Base-by-base conservation (phyloP, 2,329 filamentous ascomycete genomes). In the Tolypocladium guangdongense region DNA sequence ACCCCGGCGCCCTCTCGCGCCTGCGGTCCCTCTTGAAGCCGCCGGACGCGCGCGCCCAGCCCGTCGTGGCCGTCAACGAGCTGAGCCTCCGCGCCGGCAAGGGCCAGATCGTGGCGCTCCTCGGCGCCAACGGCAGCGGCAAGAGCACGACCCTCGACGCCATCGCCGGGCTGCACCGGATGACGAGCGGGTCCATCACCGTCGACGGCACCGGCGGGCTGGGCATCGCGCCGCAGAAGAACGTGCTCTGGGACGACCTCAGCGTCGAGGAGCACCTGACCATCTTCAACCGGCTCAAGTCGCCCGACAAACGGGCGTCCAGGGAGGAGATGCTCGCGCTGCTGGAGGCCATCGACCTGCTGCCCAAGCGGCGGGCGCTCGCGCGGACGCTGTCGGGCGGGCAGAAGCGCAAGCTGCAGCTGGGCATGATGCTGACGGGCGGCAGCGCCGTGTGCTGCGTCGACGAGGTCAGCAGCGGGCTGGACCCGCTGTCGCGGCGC, bases 391-490 rank as follows among this genome's bases (percentile, higher is more conserved):
- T 96, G 0, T 95, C 90, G 2, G 91, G 91, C 10, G 91, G 91
- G 0, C 91, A 96, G 68, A 96, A 95, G 71, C 78, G 91, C 51
- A 96, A 96, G 67, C 76, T 96, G 10, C 91, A 96, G 67, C 76
- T 96, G 2, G 90, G 90, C 6, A 92, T 96, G 83, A 96, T 96
- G 90, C 83, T 96, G 60, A 95, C 89, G 4, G 91, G 92, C 56
- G 90, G 90, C 12, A 92, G 87, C 57, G 83, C 83, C 27, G 85
- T 96, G 0, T 96, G 91, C 70, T 93, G 90, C 62, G 83, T 96
- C 7, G 91, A 96, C 60, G 92, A 96, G 68, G 90, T 96, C 16
- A 91, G 87, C 39, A 90, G 86, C 55, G 92, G 91, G 16, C 77
- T 96, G 22, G 91, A 96, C 64, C 90, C 92, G 0, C 73, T 96